phyloP scores from a whole-genome alignment of 768 basidiomycete genomes.

The Chalciporus chontae region DNA sequence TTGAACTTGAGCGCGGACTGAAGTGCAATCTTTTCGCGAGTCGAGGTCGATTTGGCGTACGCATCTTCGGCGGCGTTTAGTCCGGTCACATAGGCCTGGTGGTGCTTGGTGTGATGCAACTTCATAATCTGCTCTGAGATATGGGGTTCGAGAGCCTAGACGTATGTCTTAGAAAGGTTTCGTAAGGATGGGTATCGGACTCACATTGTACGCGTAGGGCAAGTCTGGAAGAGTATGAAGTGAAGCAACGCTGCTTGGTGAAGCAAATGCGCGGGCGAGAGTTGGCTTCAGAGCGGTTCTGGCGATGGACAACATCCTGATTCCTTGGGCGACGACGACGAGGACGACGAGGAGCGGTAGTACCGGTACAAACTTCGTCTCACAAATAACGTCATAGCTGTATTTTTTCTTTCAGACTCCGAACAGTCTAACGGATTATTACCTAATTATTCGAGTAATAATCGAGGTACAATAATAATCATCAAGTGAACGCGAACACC shows the following conservation, averaged over 20 bases:
- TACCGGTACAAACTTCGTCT: too few species aligned
- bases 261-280: conserved; percentile 44
- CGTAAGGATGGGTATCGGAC: conserved; percentile 17
- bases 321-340: conserved; percentile 11
- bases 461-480: too few species aligned
- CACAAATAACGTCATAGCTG: too few species aligned
- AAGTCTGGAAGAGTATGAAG: conserved; percentile 76
- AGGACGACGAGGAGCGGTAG: not conserved
- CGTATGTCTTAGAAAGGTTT: not conserved
- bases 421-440: too few species aligned
- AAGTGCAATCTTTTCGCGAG: conserved; percentile 75
- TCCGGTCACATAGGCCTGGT: conserved; percentile 91
- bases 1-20: conserved; percentile 96
- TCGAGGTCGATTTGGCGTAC: conserved; percentile 62
- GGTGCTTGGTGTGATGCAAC: conserved; percentile 89
- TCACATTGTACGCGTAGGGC: conserved; percentile 77
- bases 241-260: conserved; percentile 39
- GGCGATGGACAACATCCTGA: conserved; percentile 47
- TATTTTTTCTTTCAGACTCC: too few species aligned
- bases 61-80: conserved; percentile 89
- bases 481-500: too few species aligned
- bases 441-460: too few species aligned
- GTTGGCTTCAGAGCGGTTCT: conserved; percentile 42
- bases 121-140: conserved; percentile 93
- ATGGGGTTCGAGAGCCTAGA: conserved; percentile 83